Evolutionary conservation across 179 eudicot genomes (phyloP), one percentile per base, ranked within the genome.

Genomic region (Kewa caespitosa): DNA sequence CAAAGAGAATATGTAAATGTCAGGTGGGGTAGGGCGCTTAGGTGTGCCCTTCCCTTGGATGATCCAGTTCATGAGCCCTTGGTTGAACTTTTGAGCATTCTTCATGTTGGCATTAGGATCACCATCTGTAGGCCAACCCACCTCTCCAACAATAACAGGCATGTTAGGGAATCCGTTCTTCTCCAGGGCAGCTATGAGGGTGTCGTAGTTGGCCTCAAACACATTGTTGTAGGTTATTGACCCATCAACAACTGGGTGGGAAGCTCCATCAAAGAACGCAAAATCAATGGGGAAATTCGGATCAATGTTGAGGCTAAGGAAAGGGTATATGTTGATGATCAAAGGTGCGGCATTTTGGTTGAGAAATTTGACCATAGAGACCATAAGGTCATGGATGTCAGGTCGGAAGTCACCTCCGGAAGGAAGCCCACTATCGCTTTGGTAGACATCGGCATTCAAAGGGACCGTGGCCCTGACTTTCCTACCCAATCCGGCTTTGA

Each of bases 81-180:
- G 98, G 74, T 93, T 96, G 80, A 96, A 96, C 67, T 79, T 86
- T 4, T 84, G 82, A 3, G 99, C 99, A 66, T 87, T 78, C 33
- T 79, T 69, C 3, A 80, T 52, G 75, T 90, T 90, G 0, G 98
- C 98, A 65, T 85, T 90, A 10, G 82, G 34, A 36, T 81, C 87
- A 11, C 96, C 98, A 43, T 96, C 99, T 0, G 90, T 85, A 23
- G 99, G 98, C 99, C 98, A 96, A 9, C 99, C 98, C 4, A 96
- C 84, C 76, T 96, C 99, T 14, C 99, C 99, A 12, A 96, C 84
- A 22, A 93, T 88, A 42, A 96, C 80, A 1, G 90, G 88, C 78
- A 93, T 69, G 31, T 79, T 82, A n/a, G 78, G 54, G 76, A 86
- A 90, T 1, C 99, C 98, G 55, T 84, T 90, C 66, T 89, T 94